Conservation (phyloP, 495 filamentous ascomycete genomes). For the Xylaria cubensis region DNA sequence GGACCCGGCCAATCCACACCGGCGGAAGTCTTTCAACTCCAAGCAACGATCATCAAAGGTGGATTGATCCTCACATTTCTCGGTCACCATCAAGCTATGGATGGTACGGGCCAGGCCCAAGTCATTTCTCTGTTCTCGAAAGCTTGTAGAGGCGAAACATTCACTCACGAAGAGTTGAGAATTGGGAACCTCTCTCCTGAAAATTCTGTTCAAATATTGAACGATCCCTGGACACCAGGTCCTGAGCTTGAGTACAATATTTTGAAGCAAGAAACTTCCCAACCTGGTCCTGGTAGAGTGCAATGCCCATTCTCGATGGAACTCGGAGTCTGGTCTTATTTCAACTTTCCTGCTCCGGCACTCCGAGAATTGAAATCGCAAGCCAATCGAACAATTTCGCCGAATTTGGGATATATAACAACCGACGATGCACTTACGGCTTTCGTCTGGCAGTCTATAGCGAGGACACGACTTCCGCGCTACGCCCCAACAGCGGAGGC, state of each 20-base stretch:
- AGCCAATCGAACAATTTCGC: constrained; percentile 14
- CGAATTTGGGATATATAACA: constrained; percentile 37
- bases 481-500: constrained; percentile 38
- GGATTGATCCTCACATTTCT: constrained; percentile 58
- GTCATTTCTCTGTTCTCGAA: constrained; percentile 61
- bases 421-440: constrained; percentile 61
- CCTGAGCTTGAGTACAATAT: constrained; percentile 16
- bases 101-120: constrained; percentile 59
- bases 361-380: neutral
- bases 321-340: constrained; percentile 6
- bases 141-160: constrained; percentile 54
- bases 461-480: constrained; percentile 50
- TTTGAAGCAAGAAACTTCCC: neutral
- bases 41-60: constrained; percentile 59
- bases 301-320: neutral
- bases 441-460: constrained; percentile 59
- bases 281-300: constrained; percentile 5
- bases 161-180: constrained; percentile 53
- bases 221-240: neutral
- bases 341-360: neutral
- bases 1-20: constrained; percentile 23
- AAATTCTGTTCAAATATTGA: neutral
- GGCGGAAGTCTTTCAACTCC: constrained; percentile 53
- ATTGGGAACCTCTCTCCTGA: constrained; percentile 46
- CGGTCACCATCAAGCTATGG: constrained; percentile 59